Conservation (phyloP, 1,284 basidiomycete species). For the Tylopilus sp. region DNA sequence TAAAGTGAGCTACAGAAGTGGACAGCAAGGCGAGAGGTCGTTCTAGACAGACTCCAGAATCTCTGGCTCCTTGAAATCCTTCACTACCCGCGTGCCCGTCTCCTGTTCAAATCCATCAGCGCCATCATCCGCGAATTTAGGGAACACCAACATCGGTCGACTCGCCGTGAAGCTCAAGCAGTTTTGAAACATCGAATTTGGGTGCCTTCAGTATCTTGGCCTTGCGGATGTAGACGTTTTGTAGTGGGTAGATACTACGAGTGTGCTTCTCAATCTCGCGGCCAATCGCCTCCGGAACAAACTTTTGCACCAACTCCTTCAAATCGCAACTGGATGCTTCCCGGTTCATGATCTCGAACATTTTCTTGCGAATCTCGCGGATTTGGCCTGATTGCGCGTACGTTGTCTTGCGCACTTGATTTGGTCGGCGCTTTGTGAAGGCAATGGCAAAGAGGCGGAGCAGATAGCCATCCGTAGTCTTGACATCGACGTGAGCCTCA, state of each 20-base stretch:
- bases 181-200: constrained; percentile 93
- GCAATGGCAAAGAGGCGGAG: constrained; percentile 98
- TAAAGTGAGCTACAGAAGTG: constrained; percentile 32
- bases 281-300: constrained; percentile 98
- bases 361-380: constrained; percentile 98
- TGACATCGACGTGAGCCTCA: constrained; percentile 98
- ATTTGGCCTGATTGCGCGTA: constrained; percentile 96
- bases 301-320: constrained; percentile 98
- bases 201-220: constrained; percentile 97
- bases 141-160: constrained; percentile 73
- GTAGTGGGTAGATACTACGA: constrained; percentile 94
- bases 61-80: constrained; percentile 93
- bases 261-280: constrained; percentile 99
- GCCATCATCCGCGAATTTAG: neutral
- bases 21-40: constrained; percentile 31
- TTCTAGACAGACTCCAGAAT: constrained; percentile 78
- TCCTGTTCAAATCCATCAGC: constrained; percentile 49
- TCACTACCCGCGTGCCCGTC: constrained; percentile 81
- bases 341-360: constrained; percentile 99
- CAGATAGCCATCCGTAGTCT: constrained; percentile 99
- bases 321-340: constrained; percentile 95
- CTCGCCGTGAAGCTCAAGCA: constrained; percentile 95
- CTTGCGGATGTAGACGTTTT: constrained; percentile 98
- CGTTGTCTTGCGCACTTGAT: constrained; percentile 98
- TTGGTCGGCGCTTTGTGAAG: constrained; percentile 96